These are phyloP conservation scores for Ganoderma lucidum DNA, from an alignment of 1,284 basidiomycete genomes.

Conservation along the genomic window DNA sequence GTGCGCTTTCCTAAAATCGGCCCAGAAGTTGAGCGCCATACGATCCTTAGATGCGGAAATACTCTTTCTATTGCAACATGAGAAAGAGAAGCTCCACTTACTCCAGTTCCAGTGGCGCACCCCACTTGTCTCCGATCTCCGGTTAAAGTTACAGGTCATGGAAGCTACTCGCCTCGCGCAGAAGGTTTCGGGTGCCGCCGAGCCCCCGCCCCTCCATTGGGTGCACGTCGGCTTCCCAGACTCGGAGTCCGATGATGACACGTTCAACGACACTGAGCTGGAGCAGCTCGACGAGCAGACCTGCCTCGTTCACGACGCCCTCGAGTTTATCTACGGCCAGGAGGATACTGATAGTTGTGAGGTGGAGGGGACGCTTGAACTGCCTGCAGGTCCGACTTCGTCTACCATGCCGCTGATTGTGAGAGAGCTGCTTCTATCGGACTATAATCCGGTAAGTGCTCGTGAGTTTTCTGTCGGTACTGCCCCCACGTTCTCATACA, in stretches of 20 bases:
- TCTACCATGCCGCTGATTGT: background rate
- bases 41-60: constrained; percentile 11
- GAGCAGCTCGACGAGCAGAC: constrained; percentile 3
- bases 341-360: background rate
- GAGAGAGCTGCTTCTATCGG: background rate
- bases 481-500: background rate
- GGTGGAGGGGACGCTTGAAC: background rate
- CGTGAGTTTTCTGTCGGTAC: background rate
- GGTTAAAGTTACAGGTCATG: background rate
- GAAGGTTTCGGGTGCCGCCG: background rate
- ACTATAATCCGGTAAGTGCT: background rate
- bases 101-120: constrained; percentile 29
- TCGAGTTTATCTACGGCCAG: background rate
- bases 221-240: background rate
- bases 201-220: background rate
- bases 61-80: constrained; percentile 20
- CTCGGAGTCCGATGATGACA: background rate
- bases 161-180: constrained; percentile 6
- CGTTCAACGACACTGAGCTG: background rate
- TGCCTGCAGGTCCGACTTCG: background rate
- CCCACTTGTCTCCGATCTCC: constrained; percentile 19
- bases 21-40: background rate
- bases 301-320: background rate
- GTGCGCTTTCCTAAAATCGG: background rate
- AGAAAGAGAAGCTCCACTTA: constrained; percentile 13